Base-by-base conservation (phyloP, 495 filamentous ascomycete species). In the Penicilliopsis zonata region DNA sequence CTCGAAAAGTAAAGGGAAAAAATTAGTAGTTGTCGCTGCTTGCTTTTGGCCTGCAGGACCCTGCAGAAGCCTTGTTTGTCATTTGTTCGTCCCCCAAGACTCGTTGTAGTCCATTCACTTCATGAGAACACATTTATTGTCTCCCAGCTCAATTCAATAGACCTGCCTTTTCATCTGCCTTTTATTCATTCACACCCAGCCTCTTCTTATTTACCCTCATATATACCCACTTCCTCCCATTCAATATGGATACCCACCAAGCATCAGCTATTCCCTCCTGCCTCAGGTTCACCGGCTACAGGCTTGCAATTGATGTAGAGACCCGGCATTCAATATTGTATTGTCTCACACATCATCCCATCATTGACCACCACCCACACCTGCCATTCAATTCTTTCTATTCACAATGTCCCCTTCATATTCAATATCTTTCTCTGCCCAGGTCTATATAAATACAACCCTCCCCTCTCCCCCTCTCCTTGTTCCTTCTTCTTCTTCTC, bases 231-330 rank as follows among this genome's bases (percentile, higher is more conserved):
- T n/a, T n/a, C n/a, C n/a, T n/a, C n/a, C n/a, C n/a, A n/a, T n/a
- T n/a, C n/a, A n/a, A n/a, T n/a, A n/a, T n/a, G n/a, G n/a, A n/a
- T n/a, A n/a, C n/a, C n/a, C n/a, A n/a, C n/a, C n/a, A n/a, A n/a
- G n/a, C n/a, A n/a, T n/a, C n/a, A n/a, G n/a, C n/a, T n/a, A n/a
- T n/a, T n/a, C n/a, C n/a, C n/a, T n/a, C n/a, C n/a, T n/a, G n/a
- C n/a, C n/a, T n/a, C n/a, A n/a, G 26, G 36, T 47, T 50, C 43
- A 47, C 41, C 18, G 13, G 7, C 12, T 28, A 27, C 21, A 36
- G 12, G 9, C 34, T 15, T 2, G 8, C 36, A 28, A 30, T 36
- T 37, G 36, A 42, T 42, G 38, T 42, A 33, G 26, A 18, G 34
- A 44, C 27, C 43, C 41, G 36, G 36, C 26, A 43, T 42, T 40